Percentiles rank a stretch among this genome's conserved stretches.
Evolutionary conservation across 768 basidiomycete species (phyloP).

Genomic region (Kwoniella heveanensis): DNA sequence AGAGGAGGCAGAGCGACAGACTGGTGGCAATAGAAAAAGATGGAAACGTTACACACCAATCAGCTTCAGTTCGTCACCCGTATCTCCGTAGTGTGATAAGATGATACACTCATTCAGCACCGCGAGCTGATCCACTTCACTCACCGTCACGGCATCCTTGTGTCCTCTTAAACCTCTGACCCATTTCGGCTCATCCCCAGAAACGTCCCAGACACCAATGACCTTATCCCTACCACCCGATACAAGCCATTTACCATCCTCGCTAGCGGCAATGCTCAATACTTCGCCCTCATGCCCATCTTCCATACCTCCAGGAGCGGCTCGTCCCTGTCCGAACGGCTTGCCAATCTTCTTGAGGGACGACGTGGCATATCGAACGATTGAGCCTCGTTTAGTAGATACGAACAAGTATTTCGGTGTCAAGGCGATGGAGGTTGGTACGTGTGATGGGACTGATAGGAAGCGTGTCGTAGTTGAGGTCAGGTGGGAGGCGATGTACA

Average conservation of each 20-base stretch:
- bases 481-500: conserved; percentile 29
- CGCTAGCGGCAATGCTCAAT: conserved; percentile 76
- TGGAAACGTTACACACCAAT: too few species aligned
- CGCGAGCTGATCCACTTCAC: too few species aligned
- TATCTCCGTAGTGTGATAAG: too few species aligned
- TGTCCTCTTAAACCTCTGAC: conserved; percentile 78
- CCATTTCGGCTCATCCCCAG: conserved; percentile 65
- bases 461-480: conserved; percentile 52
- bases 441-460: conserved; percentile 61
- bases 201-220: conserved; percentile 80
- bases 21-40: conserved; percentile 61
- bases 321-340: conserved; percentile 43
- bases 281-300: conserved; percentile 87
- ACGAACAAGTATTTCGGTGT: conserved; percentile 80
- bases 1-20: conserved; percentile 74
- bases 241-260: conserved; percentile 79
- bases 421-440: conserved; percentile 72
- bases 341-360: conserved; percentile 43
- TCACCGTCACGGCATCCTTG: conserved; percentile 68
- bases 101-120: too few species aligned
- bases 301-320: conserved; percentile 60
- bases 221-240: conserved; percentile 83
- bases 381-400: conserved; percentile 84
- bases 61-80: too few species aligned
- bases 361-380: conserved; percentile 60